Evolutionary conservation across 768 basidiomycete genomes (phyloP).

Genomic region (Suillus ampliporus): DNA sequence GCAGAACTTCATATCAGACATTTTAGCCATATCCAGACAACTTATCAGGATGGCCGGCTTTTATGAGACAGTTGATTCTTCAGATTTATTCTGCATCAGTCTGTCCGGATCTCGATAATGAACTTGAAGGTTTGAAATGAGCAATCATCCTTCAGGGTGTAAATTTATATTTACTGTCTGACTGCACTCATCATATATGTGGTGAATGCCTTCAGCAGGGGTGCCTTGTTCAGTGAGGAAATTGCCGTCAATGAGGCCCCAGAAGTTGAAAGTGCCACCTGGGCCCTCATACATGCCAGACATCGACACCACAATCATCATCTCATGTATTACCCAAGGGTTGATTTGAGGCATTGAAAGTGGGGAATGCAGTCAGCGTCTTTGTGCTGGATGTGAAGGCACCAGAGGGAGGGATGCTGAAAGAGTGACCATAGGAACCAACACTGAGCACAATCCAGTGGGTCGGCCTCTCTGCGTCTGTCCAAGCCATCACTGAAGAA

Average conservation of each 20-base stretch:
- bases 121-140: no score
- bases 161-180: slow-evolving; percentile 60
- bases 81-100: no score
- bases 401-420: slow-evolving; percentile 42
- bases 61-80: no score
- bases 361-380: slow-evolving; percentile 52
- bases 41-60: no score
- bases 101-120: no score
- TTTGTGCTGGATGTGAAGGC: slow-evolving; percentile 44
- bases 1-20: no score
- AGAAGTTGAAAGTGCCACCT: slow-evolving; percentile 62
- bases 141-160: not conserved
- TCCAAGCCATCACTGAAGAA: slow-evolving; percentile 76
- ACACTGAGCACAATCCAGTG: slow-evolving; percentile 79
- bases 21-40: no score
- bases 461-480: slow-evolving; percentile 74
- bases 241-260: slow-evolving; percentile 62
- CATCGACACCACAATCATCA: slow-evolving; percentile 49
- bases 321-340: slow-evolving; percentile 66
- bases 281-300: slow-evolving; percentile 54
- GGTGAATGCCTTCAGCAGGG: slow-evolving; percentile 52
- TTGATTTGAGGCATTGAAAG: slow-evolving; percentile 49
- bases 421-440: slow-evolving; percentile 84
- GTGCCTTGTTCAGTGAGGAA: slow-evolving; percentile 46
- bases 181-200: slow-evolving; percentile 67